Evolutionary conservation across 2,329 filamentous ascomycete genomes (phyloP), one percentile per base, ranked within the genome.

Genomic region (Arthrobotrys sinensis): DNA sequence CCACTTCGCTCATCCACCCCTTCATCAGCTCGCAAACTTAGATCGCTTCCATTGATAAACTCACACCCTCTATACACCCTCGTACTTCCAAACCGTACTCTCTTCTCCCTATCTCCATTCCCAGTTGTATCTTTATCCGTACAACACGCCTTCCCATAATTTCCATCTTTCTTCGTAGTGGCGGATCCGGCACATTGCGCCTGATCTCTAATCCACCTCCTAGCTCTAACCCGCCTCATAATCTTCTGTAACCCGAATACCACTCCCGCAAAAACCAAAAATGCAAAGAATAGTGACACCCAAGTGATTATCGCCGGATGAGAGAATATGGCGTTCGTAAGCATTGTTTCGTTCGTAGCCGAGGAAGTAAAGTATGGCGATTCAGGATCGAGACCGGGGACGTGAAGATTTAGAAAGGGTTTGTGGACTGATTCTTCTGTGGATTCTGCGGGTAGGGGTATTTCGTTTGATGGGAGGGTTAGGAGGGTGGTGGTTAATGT

Each of bases 21-120:
- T 46, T 71, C 66, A 24, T 70, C 50, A 6, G 48, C 38, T n/a
- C 67, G 36, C 28, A 62, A 36, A 8, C 40, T 46, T 12, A 67
- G n/a, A 63, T 77, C 73, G 28, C 46, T 71, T 0, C 73, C 73
- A 32, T 77, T 62, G 6, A 71, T 71, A 55, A 77, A 77, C 16
- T 53, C 66, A 32, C 73, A 77, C 16, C 50, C 57, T 19, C 50
- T 32, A 36, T 68, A 68, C 1, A 48, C 36, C 14, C 10, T 19
- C 11, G 32, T 28, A 40, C 36, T 19, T 21, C 34, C 55, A 10
- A n/a, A 45, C 14, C 12, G 21, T 32, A 62, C 43, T 28, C 40
- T 52, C 32, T 43, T 45, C 3, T 46, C 40, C n/a, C 63, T 14
- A 24, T 68, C 34, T 10, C 19, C 34, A 1, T 38, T 28, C 6